Evolutionary conservation across 1,284 basidiomycete genomes (phyloP), one percentile per base, ranked within the genome.

Genomic region (Trichosporon sp.): DNA sequence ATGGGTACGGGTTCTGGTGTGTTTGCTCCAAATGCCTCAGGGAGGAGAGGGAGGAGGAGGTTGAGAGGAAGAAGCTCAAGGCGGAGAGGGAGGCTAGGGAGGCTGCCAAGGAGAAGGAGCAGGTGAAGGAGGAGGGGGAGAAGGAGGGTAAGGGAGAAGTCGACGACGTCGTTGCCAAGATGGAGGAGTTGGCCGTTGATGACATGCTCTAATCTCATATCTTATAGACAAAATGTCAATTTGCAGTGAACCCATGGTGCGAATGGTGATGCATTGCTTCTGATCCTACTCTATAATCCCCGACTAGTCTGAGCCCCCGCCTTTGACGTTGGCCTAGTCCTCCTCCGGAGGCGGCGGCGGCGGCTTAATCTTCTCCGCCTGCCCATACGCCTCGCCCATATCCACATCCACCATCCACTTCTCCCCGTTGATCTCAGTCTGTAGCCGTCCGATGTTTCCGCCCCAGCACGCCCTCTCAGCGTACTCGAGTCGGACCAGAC

Each of bases 1-100:
- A 88, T 68, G 92, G 89, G 11, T 83, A 82, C 71, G 94, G 93
- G 88, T 54, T 92, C 91, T 80, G 91, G 90, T 94, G 93, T 78
- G 77, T 76, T 35, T 94, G 93, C 79, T 82, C 85, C 71, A 85
- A 89, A 31, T 94, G 92, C 80, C 76, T 87, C n/a, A 80, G 77
- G 68, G 87, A 87, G 78, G 84, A 84, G 71, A 77, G 76, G 68
- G 87, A 87, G 78, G 84, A 84, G 71, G 77, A 73, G 59, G 70
- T 61, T 31, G 70, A 73, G 66, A 43, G 68, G 31, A 12, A 8
- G 35, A 32, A 32, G 31, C 16, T 38, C 4, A 35, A 40, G 69
- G 38, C 12, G 31, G 68, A 68, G 70, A 35, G 68, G 21, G 69
- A 65, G 8, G 68, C 66, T 78, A 86, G 69, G 88, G 89, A 65